phyloP scores from a whole-genome alignment of 164 flowering plant genomes.

The Hamamelis virginiana region DNA sequence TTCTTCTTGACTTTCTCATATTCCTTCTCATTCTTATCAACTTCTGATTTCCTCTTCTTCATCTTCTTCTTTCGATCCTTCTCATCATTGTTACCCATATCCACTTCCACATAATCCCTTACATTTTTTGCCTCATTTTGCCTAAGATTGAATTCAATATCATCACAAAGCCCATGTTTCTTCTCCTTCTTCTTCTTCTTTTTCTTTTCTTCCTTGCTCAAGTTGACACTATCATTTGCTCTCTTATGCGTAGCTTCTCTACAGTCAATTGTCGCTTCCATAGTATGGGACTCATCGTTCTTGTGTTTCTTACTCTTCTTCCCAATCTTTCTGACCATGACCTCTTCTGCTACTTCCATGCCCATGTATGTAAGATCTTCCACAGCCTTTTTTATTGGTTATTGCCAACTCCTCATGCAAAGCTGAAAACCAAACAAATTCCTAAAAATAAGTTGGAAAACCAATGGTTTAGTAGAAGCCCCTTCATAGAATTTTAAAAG shows the following conservation, averaged over 20 bases:
- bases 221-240: not conserved
- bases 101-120: not conserved
- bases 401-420: not conserved
- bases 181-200: constrained; percentile 11
- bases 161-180: not conserved
- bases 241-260: not conserved
- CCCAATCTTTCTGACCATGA: not conserved
- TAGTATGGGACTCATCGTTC: not conserved
- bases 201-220: not conserved
- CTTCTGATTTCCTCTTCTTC: not conserved
- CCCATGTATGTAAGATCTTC: too few species aligned
- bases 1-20: not conserved
- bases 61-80: constrained; percentile 3
- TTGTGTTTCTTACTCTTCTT: constrained; percentile 4
- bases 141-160: not conserved
- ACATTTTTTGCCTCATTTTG: not conserved
- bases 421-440: not conserved
- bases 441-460: not conserved
- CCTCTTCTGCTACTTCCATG: not conserved
- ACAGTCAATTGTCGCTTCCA: not conserved
- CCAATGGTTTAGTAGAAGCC: too few species aligned
- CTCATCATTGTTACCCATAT: not conserved
- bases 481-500: too few species aligned
- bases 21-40: not conserved
- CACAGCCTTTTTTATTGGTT: not conserved